Conservation (phyloP, 1,284 basidiomycete genomes). For the Pisolithus thermaeus region DNA sequence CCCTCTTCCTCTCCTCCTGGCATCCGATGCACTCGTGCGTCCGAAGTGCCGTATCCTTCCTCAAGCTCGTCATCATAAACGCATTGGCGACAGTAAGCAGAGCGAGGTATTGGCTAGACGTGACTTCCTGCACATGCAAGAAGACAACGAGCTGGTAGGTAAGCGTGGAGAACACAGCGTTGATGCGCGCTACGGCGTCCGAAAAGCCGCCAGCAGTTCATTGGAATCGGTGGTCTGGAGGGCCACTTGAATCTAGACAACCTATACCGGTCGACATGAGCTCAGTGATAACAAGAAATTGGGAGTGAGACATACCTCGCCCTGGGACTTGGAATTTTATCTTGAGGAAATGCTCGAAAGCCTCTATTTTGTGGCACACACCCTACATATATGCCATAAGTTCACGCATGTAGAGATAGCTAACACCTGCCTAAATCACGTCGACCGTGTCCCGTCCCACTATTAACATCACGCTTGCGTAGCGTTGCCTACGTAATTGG, state of each 20-base stretch:
- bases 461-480: slow-evolving; percentile 78
- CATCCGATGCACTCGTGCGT: slow-evolving; percentile 85
- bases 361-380: slow-evolving; percentile 73
- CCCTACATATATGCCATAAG: slow-evolving; percentile 38
- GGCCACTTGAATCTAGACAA: slow-evolving; percentile 83
- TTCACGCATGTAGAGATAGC: not conserved
- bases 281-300: not conserved
- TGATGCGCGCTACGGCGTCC: slow-evolving; percentile 77
- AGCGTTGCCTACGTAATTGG: slow-evolving; percentile 67
- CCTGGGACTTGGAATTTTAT: slow-evolving; percentile 73
- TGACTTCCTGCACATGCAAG: slow-evolving; percentile 81
- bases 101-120: slow-evolving; percentile 82
- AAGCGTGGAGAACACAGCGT: slow-evolving; percentile 74
- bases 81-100: slow-evolving; percentile 79
- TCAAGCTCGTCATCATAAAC: slow-evolving; percentile 79
- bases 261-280: slow-evolving; percentile 30
- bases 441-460: slow-evolving; percentile 88
- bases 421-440: slow-evolving; percentile 60
- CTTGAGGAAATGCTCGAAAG: slow-evolving; percentile 79
- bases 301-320: slow-evolving; percentile 42
- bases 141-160: slow-evolving; percentile 89
- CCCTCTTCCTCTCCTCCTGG: slow-evolving; percentile 63
- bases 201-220: slow-evolving; percentile 71
- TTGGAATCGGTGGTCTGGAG: slow-evolving; percentile 78
- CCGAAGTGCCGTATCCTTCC: slow-evolving; percentile 80